phyloP scores from a whole-genome alignment of 352 stramenopile genomes.

The Peronospora farinosa region DNA sequence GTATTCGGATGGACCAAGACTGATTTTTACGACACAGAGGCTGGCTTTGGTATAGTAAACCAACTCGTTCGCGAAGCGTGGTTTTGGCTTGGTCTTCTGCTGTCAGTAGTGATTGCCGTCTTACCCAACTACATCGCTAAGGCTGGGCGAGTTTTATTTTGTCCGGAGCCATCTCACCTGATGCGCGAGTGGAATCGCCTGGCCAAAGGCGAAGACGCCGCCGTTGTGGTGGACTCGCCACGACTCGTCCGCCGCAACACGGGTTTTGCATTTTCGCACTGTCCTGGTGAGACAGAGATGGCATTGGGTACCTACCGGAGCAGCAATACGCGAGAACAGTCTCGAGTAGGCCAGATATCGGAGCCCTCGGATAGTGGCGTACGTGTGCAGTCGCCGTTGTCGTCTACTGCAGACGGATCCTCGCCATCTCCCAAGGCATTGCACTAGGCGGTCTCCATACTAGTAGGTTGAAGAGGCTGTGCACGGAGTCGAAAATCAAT shows the following conservation, averaged over 20 bases:
- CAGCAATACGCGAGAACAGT: constrained; percentile 16
- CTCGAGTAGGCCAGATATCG: constrained; percentile 23
- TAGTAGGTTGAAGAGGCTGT: constrained; percentile 6
- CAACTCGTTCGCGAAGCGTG: constrained; percentile 62
- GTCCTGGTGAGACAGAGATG: constrained; percentile 69
- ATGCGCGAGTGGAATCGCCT: constrained; percentile 88
- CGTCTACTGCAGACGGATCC: constrained; percentile 55
- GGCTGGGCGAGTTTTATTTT: constrained; percentile 80
- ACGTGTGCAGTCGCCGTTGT: constrained; percentile 36
- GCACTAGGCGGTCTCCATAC: constrained; percentile 12
- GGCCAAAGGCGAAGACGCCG: constrained; percentile 66
- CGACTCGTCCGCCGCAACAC: constrained; percentile 79
- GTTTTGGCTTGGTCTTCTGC: constrained; percentile 79
- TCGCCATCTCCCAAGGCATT: constrained; percentile 36
- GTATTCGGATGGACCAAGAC: constrained; percentile 67
- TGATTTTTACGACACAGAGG: constrained; percentile 78
- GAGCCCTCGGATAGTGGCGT: constrained; percentile 27
- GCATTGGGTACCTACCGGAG: constrained; percentile 40
- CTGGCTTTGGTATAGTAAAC: constrained; percentile 54
- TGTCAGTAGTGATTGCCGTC: constrained; percentile 50
- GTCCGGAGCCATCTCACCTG: constrained; percentile 81
- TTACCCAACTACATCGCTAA: constrained; percentile 86
- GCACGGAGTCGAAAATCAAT: constrained; percentile 1
- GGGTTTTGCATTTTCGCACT: constrained; percentile 84
- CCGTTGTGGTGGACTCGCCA: constrained; percentile 52